Evolutionary conservation across 768 basidiomycete genomes (phyloP).

Genomic region (Lentinula detonsa): DNA sequence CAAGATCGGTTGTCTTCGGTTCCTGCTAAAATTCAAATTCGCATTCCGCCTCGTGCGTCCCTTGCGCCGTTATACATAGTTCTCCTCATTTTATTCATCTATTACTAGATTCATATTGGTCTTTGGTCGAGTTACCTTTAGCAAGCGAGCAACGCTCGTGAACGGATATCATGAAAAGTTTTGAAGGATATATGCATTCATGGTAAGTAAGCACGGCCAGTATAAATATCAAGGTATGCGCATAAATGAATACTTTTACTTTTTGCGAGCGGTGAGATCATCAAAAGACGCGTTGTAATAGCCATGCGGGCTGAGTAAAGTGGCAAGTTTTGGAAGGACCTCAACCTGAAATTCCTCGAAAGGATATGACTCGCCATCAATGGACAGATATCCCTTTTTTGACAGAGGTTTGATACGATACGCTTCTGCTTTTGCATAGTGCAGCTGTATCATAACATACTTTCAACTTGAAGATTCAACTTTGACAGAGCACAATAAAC

Average conservation of each 20-base stretch:
- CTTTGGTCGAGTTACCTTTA: no score
- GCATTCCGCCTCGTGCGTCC: no score
- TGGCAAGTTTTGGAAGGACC: constrained; percentile 62
- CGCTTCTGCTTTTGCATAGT: constrained; percentile 68
- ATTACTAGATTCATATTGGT: no score
- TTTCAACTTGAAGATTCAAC: constrained; percentile 7
- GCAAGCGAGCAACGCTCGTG: no score
- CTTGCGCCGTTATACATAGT: no score
- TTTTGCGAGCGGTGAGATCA: background rate
- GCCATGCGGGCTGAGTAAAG: constrained; percentile 58
- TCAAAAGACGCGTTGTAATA: constrained; percentile 52
- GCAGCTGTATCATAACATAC: constrained; percentile 34
- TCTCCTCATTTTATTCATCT: no score
- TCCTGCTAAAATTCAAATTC: no score
- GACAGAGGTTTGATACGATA: constrained; percentile 64
- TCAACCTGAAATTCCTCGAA: constrained; percentile 76
- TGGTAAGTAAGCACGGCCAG: no score
- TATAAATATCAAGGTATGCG: no score
- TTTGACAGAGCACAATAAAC: background rate
- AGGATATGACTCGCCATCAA: constrained; percentile 78
- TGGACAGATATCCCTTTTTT: constrained; percentile 48
- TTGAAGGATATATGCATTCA: no score
- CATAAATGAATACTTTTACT: background rate
- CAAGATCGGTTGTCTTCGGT: no score
- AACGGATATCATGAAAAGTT: no score